Evolutionary conservation across 805 yeast genomes (phyloP).

Genomic region (Pichia californica): DNA sequence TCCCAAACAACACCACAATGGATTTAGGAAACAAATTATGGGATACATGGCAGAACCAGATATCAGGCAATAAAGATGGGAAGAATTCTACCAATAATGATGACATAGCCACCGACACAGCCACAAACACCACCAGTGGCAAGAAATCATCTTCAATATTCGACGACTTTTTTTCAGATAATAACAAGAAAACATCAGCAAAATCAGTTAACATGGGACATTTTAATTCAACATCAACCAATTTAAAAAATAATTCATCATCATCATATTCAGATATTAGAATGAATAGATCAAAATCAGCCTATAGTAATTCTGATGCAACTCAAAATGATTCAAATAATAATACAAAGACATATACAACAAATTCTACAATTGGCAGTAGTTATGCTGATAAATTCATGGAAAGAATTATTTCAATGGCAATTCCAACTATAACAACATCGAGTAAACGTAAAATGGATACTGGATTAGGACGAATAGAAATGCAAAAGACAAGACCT

Average conservation of each 20-base stretch:
- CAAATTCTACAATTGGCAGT: neutral
- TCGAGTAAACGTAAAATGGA: constrained; percentile 33
- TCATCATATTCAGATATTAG: neutral
- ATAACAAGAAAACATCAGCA: neutral
- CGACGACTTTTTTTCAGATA: constrained; percentile 1
- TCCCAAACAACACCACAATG: neutral
- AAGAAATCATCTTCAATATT: constrained; percentile 1
- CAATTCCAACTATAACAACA: constrained; percentile 57
- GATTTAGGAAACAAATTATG: constrained; percentile 14
- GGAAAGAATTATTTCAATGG: constrained; percentile 65
- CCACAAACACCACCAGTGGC: neutral
- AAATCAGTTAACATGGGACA: neutral
- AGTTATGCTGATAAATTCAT: constrained; percentile 59
- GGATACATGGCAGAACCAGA: constrained; percentile 12
- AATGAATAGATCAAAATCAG: constrained; percentile 3
- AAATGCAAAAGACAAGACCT: constrained; percentile 58
- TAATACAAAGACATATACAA: neutral
- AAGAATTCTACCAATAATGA: neutral
- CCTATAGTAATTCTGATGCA: neutral
- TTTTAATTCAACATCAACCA: neutral
- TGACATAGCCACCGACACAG: neutral
- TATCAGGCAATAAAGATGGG: neutral
- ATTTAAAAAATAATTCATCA: neutral
- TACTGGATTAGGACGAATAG: constrained; percentile 44
- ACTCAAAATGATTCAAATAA: neutral